These are phyloP conservation scores for Vararia minispora DNA, from an alignment of 768 basidiomycete species.

Conservation along the genomic window DNA sequence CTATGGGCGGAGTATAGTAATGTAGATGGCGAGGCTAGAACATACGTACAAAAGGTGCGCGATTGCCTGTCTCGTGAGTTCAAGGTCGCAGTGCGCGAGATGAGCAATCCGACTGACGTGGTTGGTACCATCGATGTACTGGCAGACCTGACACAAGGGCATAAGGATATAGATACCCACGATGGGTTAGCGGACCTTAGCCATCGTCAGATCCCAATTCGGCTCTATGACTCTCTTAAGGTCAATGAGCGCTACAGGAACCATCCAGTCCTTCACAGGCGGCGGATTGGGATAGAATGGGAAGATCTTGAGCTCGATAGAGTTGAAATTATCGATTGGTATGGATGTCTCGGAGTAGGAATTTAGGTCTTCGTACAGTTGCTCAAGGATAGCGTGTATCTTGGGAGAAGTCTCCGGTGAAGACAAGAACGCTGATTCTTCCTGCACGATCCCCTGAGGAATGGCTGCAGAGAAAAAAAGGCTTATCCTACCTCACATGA, in stretches of 20 bases:
- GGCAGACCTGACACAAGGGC: conserved; percentile 44
- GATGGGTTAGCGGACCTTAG: conserved; percentile 41
- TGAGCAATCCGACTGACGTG: conserved; percentile 88
- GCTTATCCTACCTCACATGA: conserved; percentile 65
- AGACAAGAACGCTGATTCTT: conserved; percentile 86
- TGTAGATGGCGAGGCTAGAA: background rate
- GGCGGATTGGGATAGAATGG: conserved; percentile 96
- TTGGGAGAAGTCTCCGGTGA: conserved; percentile 52
- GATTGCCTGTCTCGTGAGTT: conserved; percentile 75
- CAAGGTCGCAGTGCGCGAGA: conserved; percentile 79
- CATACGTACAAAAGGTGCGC: conserved; percentile 76
- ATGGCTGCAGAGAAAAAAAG: background rate
- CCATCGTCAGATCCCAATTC: conserved; percentile 95
- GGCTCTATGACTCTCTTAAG: conserved; percentile 70
- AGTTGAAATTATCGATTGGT: conserved; percentile 82
- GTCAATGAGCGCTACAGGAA: conserved; percentile 83
- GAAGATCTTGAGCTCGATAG: conserved; percentile 91
- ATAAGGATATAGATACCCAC: conserved; percentile 1
- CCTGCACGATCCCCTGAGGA: conserved; percentile 28
- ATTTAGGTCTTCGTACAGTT: conserved; percentile 94
- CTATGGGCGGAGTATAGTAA: conserved; percentile 26
- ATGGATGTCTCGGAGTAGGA: conserved; percentile 97
- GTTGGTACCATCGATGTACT: conserved; percentile 82
- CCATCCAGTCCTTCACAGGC: conserved; percentile 86
- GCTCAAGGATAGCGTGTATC: conserved; percentile 81